Percentiles rank a stretch among this genome's conserved stretches.
phyloP scores from a whole-genome alignment of 352 stramenopile species.

The Globisporangium emineosum region DNA sequence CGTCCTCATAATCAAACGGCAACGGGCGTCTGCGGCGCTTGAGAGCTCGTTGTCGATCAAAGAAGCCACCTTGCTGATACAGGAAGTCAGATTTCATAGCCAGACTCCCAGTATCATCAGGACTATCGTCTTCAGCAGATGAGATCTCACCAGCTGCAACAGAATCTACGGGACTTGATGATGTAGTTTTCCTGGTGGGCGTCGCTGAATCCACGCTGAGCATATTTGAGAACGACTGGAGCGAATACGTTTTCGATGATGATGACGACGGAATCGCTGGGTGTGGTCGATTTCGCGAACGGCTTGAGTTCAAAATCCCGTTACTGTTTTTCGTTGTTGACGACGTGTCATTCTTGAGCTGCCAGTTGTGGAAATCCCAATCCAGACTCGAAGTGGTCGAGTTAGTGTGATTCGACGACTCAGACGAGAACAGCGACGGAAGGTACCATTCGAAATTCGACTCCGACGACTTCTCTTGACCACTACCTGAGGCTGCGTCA shows the following conservation, averaged over 20 bases:
- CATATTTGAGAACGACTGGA: constrained; percentile 60
- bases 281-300: constrained; percentile 12
- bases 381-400: constrained; percentile 58
- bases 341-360: constrained; percentile 19
- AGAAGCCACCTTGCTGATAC: constrained; percentile 78
- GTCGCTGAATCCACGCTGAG: constrained; percentile 25
- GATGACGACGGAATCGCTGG: constrained; percentile 20
- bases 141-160: constrained; percentile 13
- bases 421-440: constrained; percentile 69
- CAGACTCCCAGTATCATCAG: constrained; percentile 18
- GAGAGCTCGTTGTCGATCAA: constrained; percentile 62
- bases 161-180: constrained; percentile 12
- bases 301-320: background rate
- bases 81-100: constrained; percentile 61
- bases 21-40: constrained; percentile 57
- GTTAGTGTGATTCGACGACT: constrained; percentile 51
- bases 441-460: constrained; percentile 77
- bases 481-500: constrained; percentile 5
- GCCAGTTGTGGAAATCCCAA: constrained; percentile 76
- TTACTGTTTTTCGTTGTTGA: constrained; percentile 5
- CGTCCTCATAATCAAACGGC: constrained; percentile 49
- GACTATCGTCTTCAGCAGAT: constrained; percentile 24
- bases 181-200: constrained; percentile 13
- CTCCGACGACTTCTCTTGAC: constrained; percentile 26
- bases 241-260: constrained; percentile 47